These are phyloP conservation scores for Pyrus betulifolia DNA, from an alignment of 306 rosid genomes.

Conservation along the genomic window DNA sequence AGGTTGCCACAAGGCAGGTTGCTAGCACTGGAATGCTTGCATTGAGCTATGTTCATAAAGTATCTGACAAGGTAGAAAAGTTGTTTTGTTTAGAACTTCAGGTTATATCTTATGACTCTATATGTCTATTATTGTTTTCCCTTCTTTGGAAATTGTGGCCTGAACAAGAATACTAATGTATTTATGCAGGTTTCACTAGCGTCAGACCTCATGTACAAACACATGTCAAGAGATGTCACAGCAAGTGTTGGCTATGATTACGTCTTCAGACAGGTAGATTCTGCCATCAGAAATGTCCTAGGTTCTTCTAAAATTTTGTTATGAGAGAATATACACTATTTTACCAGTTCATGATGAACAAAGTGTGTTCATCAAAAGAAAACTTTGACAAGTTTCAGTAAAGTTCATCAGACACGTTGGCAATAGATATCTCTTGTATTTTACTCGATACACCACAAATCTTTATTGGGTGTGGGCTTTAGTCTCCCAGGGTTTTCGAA, in stretches of 20 bases:
- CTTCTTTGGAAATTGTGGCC: no score
- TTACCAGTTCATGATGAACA: no score
- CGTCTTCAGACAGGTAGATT: slow-evolving; percentile 76
- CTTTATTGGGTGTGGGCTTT: no score
- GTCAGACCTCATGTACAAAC: slow-evolving; percentile 75
- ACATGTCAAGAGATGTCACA: slow-evolving; percentile 77
- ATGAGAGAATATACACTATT: no score
- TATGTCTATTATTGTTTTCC: neutral
- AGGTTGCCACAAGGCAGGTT: slow-evolving; percentile 93
- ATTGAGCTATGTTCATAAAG: slow-evolving; percentile 85
- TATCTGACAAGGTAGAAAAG: slow-evolving; percentile 75
- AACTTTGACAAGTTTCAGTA: no score
- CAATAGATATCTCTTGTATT: neutral
- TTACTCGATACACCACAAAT: no score
- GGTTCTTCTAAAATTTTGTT: no score
- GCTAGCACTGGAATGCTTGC: slow-evolving; percentile 92
- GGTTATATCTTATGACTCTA: neutral
- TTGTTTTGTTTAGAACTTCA: neutral
- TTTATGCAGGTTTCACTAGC: slow-evolving; percentile 73
- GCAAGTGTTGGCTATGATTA: slow-evolving; percentile 86
- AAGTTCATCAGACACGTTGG: no score
- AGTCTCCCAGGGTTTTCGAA: no score
- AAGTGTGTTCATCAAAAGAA: no score
- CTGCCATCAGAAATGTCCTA: neutral
- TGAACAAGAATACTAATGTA: neutral